Evolutionary conservation across 371 early-diverging fungal species (phyloP), one percentile per base, ranked within the genome.

Genomic region (Mucor mucedo): DNA sequence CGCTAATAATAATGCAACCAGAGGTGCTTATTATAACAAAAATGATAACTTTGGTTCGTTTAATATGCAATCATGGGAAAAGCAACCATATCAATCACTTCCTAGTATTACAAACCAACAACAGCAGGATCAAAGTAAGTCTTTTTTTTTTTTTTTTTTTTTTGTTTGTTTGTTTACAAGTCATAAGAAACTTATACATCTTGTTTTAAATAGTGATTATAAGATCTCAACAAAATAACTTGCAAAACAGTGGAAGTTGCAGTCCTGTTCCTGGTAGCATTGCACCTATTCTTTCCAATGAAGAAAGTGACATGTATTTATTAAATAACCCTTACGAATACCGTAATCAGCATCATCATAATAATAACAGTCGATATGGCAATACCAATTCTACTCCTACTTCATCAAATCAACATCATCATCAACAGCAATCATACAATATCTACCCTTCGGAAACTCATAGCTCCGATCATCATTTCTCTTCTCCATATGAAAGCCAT

Each of bases 231-330:
- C 27, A 29, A 40, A 55, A 55, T 53, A n/a, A 14, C 67, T 14
- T 38, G 14, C 55, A 21, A 54, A 70, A 40, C 28, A 77, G 63
- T 66, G 73, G 72, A 38, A 80, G 67, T 63, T 75, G 70, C 58
- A 76, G 63, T 55, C 77, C 64, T 63, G 76, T 72, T 13, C 76
- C 69, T 53, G 64, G 68, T 3, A 47, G 42, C 9, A 59, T 68
- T 30, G 52, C 61, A 9, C 66, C 66, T 44, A 58, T 60, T 38
- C 29, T 54, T 30, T 52, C 63, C 8, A 42, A 56, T 10, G 63
- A 68, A 56, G 64, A 67, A 14, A 67, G 64, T 45, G 68, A 67
- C 27, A 39, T 70, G 29, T 64, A 67, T n/a, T 55, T 73, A 11
- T 28, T 73, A 39, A 68, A 61, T 27, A 67, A 66, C 27, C 33